Percentiles rank a stretch among this genome's conserved stretches.
Conservation (phyloP, 495 filamentous ascomycete genomes). For the Lentithecium fluviatile region DNA sequence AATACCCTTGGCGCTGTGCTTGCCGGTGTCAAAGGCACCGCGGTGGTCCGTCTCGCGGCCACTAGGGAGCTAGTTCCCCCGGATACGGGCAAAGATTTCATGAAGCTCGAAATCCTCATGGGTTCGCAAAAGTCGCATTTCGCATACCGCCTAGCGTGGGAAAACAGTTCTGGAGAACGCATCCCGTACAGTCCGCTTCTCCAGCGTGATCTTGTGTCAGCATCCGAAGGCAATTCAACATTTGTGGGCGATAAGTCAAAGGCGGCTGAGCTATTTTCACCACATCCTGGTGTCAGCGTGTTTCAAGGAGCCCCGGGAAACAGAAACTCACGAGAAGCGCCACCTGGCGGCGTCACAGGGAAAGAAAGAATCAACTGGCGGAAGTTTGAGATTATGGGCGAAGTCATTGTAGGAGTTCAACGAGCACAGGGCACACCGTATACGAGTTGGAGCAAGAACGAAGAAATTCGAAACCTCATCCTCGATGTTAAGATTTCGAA, state of each 20-base stretch:
- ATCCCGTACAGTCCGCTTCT: constrained; percentile 96
- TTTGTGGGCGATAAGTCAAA: constrained; percentile 66
- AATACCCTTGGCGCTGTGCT: constrained; percentile 90
- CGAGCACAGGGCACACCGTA: constrained; percentile 86
- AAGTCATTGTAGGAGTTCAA: constrained; percentile 85
- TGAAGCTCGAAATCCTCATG: constrained; percentile 89
- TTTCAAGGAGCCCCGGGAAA: constrained; percentile 30
- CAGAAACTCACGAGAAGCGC: constrained; percentile 31
- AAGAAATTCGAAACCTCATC: constrained; percentile 66
- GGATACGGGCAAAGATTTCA: constrained; percentile 73
- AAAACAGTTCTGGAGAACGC: constrained; percentile 82
- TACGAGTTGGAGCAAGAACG: constrained; percentile 62
- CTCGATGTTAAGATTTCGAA: constrained; percentile 60
- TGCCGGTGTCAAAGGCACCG: constrained; percentile 85
- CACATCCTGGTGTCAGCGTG: constrained; percentile 28
- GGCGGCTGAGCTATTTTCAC: constrained; percentile 12
- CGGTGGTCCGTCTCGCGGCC: constrained; percentile 79
- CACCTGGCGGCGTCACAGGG: constrained; percentile 26
- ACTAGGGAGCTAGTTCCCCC: constrained; percentile 74
- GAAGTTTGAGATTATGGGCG: constrained; percentile 95
- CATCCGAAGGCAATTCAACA: constrained; percentile 88
- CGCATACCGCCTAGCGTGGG: constrained; percentile 93
- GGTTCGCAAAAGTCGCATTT: constrained; percentile 85
- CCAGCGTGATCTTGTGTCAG: constrained; percentile 81
- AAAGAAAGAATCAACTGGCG: constrained; percentile 85